A percentile compares a stretch with the other conserved stretches of the same genome.
Conservation (phyloP, 257 asterid genomes). For the Gentiana straminea region DNA sequence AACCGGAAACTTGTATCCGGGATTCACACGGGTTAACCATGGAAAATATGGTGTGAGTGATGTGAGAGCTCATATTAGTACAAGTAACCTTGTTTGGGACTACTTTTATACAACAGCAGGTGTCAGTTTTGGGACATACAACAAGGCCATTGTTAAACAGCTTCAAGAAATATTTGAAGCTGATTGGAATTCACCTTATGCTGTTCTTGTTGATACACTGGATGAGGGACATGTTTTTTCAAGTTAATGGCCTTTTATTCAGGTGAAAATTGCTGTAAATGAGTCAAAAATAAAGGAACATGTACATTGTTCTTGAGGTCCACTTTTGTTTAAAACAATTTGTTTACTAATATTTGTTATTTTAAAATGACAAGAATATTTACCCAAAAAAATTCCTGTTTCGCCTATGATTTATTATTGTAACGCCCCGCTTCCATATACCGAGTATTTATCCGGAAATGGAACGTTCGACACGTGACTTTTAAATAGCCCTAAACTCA, state of each 20-base stretch:
- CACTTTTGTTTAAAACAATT: background rate
- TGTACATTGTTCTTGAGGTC: background rate
- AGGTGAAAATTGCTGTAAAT: background rate
- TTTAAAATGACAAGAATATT: too few species aligned
- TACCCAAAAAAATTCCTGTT: too few species aligned
- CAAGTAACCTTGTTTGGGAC: conserved; percentile 85
- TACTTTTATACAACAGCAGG: conserved; percentile 71
- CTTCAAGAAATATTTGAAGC: conserved; percentile 73
- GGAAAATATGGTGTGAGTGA: conserved; percentile 81
- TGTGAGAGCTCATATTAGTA: conserved; percentile 65
- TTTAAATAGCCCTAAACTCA: too few species aligned
- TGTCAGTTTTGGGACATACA: conserved; percentile 69
- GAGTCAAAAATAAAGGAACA: background rate
- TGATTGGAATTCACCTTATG: conserved; percentile 80
- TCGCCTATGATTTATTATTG: too few species aligned
- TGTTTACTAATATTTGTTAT: too few species aligned
- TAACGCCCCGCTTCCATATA: too few species aligned
- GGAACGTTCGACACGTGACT: too few species aligned
- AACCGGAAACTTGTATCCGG: conserved; percentile 56
- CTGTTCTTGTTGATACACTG: conserved; percentile 42
- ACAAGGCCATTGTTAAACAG: conserved; percentile 49
- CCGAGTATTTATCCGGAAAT: too few species aligned
- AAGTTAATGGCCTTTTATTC: conserved; percentile 15
- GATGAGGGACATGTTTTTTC: conserved; percentile 35
- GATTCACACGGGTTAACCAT: conserved; percentile 69